Evolutionary conservation across 768 basidiomycete species (phyloP), one percentile per base, ranked within the genome.

Genomic region (Candolleomyces aberdarensis): DNA sequence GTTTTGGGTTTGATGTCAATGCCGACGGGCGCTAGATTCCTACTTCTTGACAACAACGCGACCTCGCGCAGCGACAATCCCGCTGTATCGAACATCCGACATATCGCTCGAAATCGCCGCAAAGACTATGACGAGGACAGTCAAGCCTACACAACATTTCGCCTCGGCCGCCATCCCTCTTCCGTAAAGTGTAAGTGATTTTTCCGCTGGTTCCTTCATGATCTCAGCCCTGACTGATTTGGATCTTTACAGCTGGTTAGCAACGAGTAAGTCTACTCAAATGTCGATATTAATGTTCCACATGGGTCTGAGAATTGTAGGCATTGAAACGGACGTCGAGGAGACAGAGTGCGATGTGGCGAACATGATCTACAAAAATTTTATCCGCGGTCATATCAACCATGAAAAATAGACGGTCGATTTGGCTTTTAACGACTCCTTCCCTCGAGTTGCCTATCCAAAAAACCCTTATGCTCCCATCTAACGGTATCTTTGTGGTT

Each of bases 381-480:
- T 88, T 72, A 88, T 98, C 75, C 84, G 91, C 55, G 97, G 97
- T 9, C 98, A 98, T 74, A 95, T 99, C 67, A 94, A 94, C 54
- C 97, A 92, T 92, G 70, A 92, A 91, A 92, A 76, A 93, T 90
- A 85, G 93, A 97, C 4, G 97, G 93, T 98, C 5, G 97, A 98
- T 5, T 72, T 98, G 49, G 87, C 92, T 1, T 83, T 84, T 99
- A 5, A 72, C 96, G 49, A 89, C 67, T 84, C 94, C 6, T 98
- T 97, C 70, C 94, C 95, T 3, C 80, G 81, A 62, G 72, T 92
- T 15, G 83, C 79, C 26, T 89, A 91, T 62, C 76, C 87, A 39
- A 79, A 78, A 40, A 72, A 80, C 6, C 87, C 89, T 0, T 87
- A 79, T 70, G 66, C 75, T 32, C 65, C 72, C 57, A 70, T 79